phyloP scores from a whole-genome alignment of 2,329 filamentous ascomycete species.

The Gaeumannomyces sp. region DNA sequence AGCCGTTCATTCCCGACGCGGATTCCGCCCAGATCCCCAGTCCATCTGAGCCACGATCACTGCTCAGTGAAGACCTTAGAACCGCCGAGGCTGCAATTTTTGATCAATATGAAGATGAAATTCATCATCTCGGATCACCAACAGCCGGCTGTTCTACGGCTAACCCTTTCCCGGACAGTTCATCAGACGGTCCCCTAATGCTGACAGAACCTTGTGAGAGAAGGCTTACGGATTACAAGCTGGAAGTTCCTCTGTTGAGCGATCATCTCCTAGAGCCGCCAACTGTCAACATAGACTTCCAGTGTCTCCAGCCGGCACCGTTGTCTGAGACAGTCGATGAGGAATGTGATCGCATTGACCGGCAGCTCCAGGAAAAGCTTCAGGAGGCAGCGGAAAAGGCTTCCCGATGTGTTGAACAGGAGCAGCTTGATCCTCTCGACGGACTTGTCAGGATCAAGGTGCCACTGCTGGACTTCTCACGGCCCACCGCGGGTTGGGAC shows the following conservation, averaged over 20 bases:
- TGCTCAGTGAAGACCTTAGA: constrained; percentile 11
- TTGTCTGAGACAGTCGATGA: background rate
- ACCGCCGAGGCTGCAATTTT: background rate
- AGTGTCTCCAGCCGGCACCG: background rate
- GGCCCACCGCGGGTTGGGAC: background rate
- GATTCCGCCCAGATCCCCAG: constrained; percentile 11
- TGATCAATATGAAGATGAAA: background rate
- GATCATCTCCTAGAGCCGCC: background rate
- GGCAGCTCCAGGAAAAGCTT: background rate
- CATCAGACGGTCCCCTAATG: background rate
- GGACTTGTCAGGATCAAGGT: constrained; percentile 1
- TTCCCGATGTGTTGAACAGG: constrained; percentile 3
- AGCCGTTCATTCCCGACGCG: constrained; percentile 1
- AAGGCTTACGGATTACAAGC: constrained; percentile 6
- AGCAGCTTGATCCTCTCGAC: constrained; percentile 9
- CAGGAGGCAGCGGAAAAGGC: constrained; percentile 4
- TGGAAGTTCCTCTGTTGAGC: constrained; percentile 5
- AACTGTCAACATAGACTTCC: background rate
- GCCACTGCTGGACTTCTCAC: constrained; percentile 3
- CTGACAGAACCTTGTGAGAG: background rate
- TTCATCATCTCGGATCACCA: background rate
- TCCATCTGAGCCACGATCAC: constrained; percentile 14
- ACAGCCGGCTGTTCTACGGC: background rate
- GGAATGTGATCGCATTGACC: background rate
- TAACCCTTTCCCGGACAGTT: background rate